Evolutionary conservation across 1,284 basidiomycete species (phyloP).

Genomic region (Tilletia caries): DNA sequence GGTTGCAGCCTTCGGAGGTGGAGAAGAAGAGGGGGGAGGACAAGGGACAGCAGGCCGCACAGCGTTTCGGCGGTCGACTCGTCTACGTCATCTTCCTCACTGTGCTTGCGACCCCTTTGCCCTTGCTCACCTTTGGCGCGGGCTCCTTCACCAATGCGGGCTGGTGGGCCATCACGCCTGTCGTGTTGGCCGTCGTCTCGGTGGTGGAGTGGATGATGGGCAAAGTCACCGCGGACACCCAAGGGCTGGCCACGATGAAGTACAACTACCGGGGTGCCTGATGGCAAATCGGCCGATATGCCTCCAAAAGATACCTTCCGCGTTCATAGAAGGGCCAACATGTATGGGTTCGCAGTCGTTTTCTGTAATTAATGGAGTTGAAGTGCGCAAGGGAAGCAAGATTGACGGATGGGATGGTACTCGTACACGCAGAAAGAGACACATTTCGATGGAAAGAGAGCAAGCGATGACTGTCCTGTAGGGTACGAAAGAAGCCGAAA

Average conservation of each 20-base stretch:
- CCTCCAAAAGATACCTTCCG: not conserved
- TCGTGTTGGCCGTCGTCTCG: slow-evolving; percentile 29
- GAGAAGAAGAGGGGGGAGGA: slow-evolving; percentile 15
- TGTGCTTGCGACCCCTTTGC: slow-evolving; percentile 35
- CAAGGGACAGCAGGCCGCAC: slow-evolving; percentile 14
- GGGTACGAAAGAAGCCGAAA: no score
- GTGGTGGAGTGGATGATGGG: slow-evolving; percentile 39
- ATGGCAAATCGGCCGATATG: not conserved
- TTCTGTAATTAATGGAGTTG: no score
- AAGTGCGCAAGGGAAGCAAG: no score
- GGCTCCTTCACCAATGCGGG: slow-evolving; percentile 48
- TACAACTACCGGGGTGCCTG: slow-evolving; percentile 51
- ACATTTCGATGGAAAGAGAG: not conserved
- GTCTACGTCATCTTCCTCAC: slow-evolving; percentile 46
- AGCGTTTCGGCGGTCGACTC: slow-evolving; percentile 32
- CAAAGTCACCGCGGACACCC: slow-evolving; percentile 35
- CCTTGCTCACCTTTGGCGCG: slow-evolving; percentile 48
- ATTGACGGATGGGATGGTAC: no score
- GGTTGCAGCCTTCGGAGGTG: slow-evolving; percentile 25
- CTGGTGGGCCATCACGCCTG: slow-evolving; percentile 47
- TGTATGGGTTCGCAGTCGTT: no score
- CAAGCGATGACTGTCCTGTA: not conserved
- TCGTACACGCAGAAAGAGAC: no score
- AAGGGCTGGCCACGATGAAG: slow-evolving; percentile 41
- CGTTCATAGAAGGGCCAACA: no score